These are phyloP conservation scores for Magnusiomyces suaveolens DNA, from an alignment of 1,139 yeast species.

Conservation along the genomic window DNA sequence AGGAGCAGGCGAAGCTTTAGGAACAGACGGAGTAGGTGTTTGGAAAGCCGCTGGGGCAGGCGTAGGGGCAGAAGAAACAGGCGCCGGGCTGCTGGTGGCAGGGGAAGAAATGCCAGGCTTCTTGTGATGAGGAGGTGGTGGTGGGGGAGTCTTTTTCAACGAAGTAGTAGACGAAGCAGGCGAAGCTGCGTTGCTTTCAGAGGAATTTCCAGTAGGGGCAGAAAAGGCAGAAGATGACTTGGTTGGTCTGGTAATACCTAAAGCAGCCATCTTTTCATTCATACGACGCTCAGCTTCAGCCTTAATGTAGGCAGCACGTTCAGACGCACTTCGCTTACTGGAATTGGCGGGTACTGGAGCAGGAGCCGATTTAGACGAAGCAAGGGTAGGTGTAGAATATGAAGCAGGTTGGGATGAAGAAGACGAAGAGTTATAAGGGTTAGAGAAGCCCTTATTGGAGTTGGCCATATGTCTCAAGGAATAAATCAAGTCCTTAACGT, in stretches of 20 bases:
- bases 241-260: constrained; percentile 53
- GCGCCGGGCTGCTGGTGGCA: constrained; percentile 3
- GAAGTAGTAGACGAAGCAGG: constrained; percentile 15
- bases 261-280: constrained; percentile 79
- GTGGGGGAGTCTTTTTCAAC: constrained; percentile 16
- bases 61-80: constrained; percentile 7
- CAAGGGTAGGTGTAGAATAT: constrained; percentile 11
- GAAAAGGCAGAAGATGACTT: constrained; percentile 19
- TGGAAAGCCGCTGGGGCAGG: constrained; percentile 6
- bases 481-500: constrained; percentile 55
- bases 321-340: constrained; percentile 35
- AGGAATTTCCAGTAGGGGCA: constrained; percentile 18
- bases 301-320: constrained; percentile 72
- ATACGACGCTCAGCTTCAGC: constrained; percentile 87
- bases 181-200: constrained; percentile 13
- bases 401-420: constrained; percentile 9
- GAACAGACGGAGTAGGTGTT: constrained; percentile 7
- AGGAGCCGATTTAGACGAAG: constrained; percentile 17
- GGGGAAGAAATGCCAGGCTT: background rate
- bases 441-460: constrained; percentile 1
- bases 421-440: constrained; percentile 7
- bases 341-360: constrained; percentile 13
- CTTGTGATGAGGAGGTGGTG: constrained; percentile 15
- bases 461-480: constrained; percentile 36
- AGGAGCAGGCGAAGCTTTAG: constrained; percentile 10